These are phyloP conservation scores for Fraxinus dipetala DNA, from an alignment of 305 asterid species.

Conservation along the genomic window DNA sequence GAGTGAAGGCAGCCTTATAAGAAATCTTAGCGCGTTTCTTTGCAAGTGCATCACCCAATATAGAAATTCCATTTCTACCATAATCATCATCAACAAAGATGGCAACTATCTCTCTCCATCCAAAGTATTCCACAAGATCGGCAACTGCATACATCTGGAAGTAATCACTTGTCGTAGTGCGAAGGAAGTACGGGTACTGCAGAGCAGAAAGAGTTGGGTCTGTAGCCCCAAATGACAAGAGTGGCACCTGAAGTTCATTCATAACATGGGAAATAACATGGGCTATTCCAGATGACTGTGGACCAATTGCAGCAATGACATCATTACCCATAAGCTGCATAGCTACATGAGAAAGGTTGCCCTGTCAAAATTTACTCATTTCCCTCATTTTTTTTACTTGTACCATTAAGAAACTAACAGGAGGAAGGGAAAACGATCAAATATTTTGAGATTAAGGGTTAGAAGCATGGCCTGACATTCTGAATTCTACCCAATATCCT, in stretches of 20 bases:
- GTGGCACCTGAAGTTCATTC: conserved; percentile 71
- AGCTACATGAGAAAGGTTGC: conserved; percentile 44
- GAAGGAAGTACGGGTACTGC: conserved; percentile 73
- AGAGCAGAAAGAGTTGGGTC: conserved; percentile 77
- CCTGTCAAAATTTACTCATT: conserved; percentile 29
- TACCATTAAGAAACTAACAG: neutral
- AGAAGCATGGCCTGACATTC: neutral
- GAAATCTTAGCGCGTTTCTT: conserved; percentile 54
- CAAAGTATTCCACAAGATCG: conserved; percentile 49
- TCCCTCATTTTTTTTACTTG: neutral
- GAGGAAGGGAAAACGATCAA: neutral
- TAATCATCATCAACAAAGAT: conserved; percentile 67
- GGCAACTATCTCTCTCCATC: conserved; percentile 69
- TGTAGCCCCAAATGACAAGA: conserved; percentile 78
- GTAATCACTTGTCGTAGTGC: conserved; percentile 61
- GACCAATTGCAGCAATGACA: conserved; percentile 75
- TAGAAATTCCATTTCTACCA: conserved; percentile 73
- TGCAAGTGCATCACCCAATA: conserved; percentile 58
- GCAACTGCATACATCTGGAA: conserved; percentile 82
- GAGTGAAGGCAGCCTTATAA: conserved; percentile 56
- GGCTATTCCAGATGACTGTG: conserved; percentile 71
- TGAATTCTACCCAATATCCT: neutral
- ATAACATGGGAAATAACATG: conserved; percentile 61
- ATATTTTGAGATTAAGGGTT: neutral
- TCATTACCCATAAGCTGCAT: conserved; percentile 65